A percentile compares a stretch with the other conserved stretches of the same genome.
Evolutionary conservation across 495 filamentous ascomycete species (phyloP).

Genomic region (Tuber microsphaerosporum): DNA sequence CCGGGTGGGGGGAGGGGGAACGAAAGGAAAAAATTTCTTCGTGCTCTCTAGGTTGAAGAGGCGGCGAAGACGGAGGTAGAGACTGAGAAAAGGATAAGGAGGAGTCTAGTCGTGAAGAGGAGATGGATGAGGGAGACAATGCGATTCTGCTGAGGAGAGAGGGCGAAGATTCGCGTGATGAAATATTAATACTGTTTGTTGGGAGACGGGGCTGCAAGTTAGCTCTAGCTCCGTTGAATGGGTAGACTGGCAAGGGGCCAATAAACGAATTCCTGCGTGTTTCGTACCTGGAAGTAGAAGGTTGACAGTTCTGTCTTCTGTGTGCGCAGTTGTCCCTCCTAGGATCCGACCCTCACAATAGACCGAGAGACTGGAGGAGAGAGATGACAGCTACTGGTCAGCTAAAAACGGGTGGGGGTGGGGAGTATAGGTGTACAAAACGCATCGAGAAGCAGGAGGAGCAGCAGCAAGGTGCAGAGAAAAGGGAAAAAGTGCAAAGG

Average conservation of each 20-base stretch:
- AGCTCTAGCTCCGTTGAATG: constrained; percentile 2
- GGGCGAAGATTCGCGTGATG: constrained; percentile 31
- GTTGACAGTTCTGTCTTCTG: background rate
- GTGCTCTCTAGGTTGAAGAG: constrained; percentile 31
- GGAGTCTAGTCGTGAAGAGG: constrained; percentile 12
- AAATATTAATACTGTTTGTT: constrained; percentile 6
- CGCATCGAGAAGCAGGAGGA: constrained; percentile 33
- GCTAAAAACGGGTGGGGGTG: constrained; percentile 32
- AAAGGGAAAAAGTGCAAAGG: background rate
- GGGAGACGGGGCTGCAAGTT: background rate
- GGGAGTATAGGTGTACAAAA: constrained; percentile 22
- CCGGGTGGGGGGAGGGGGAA: constrained; percentile 39
- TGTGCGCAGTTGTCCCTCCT: background rate
- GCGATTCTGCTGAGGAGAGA: constrained; percentile 26
- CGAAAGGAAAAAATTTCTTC: constrained; percentile 27
- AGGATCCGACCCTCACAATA: constrained; percentile 16
- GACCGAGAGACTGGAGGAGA: constrained; percentile 32
- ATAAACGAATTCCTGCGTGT: background rate
- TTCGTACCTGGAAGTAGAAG: background rate
- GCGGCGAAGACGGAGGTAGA: constrained; percentile 42
- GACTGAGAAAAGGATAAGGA: constrained; percentile 32
- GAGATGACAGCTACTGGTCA: constrained; percentile 29
- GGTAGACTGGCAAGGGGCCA: background rate
- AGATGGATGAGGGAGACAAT: constrained; percentile 35
- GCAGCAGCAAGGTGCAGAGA: constrained; percentile 18